phyloP scores from a whole-genome alignment of 2,329 filamentous ascomycete species.

The Monosporascus sp. region DNA sequence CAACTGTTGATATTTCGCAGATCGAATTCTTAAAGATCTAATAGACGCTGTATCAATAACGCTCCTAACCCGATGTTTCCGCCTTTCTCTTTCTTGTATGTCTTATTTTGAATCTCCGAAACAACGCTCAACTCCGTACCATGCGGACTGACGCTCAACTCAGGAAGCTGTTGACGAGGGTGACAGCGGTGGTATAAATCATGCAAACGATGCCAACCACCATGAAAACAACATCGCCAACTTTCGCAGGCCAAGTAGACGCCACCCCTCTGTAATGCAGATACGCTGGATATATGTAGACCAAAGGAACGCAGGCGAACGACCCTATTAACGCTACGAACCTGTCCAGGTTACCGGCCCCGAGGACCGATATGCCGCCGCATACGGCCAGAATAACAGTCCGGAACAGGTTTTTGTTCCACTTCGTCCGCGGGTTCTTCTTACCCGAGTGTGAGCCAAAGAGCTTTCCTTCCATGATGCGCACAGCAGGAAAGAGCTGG shows the following conservation, averaged over 20 bases:
- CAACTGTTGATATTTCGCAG: no score
- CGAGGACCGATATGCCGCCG: conserved; percentile 55
- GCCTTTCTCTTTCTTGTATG: no score
- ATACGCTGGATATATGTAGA: conserved; percentile 71
- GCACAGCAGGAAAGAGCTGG: conserved; percentile 67
- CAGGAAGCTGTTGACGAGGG: conserved; percentile 39
- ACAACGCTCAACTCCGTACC: no score
- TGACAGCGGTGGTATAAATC: conserved; percentile 65
- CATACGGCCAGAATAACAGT: conserved; percentile 52
- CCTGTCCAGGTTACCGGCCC: conserved; percentile 65
- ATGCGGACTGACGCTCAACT: background rate
- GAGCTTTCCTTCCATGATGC: conserved; percentile 63
- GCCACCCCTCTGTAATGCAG: conserved; percentile 66
- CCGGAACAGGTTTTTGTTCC: conserved; percentile 69
- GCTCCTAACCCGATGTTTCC: no score
- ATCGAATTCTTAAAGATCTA: no score
- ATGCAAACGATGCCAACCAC: conserved; percentile 59
- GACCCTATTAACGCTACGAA: conserved; percentile 71
- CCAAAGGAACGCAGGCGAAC: conserved; percentile 68
- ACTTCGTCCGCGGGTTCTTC: conserved; percentile 59
- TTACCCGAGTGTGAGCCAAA: conserved; percentile 67
- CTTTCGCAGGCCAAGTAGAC: conserved; percentile 46
- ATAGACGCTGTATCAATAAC: no score
- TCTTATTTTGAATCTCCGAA: no score
- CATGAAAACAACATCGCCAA: conserved; percentile 58